These are phyloP conservation scores for Clavariopsis aquatica DNA, from an alignment of 495 filamentous ascomycete genomes.

Conservation along the genomic window DNA sequence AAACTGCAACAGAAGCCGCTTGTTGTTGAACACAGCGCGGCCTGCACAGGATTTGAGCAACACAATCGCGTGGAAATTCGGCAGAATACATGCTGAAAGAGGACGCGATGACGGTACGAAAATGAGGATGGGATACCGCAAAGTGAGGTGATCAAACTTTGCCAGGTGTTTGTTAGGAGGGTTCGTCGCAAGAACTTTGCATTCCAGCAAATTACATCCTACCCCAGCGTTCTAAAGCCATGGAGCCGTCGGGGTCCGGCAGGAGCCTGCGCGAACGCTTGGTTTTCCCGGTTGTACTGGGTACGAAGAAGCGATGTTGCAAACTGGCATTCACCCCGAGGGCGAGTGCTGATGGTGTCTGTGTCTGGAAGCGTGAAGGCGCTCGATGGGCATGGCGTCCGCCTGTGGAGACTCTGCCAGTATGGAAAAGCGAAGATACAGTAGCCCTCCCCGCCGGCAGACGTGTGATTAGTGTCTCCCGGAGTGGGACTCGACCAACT, in stretches of 20 bases:
- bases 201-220: background rate
- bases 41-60: slow-evolving; percentile 12
- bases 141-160: slow-evolving; percentile 1
- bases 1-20: slow-evolving; percentile 22
- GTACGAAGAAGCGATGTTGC: background rate
- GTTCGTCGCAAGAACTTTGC: background rate
- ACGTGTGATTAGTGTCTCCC: background rate
- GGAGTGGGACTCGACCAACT: background rate
- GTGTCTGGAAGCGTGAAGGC: too few species aligned
- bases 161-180: background rate
- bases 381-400: too few species aligned
- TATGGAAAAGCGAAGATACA: too few species aligned
- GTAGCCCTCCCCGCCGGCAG: too few species aligned
- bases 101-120: background rate
- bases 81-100: background rate
- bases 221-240: background rate
- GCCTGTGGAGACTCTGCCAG: too few species aligned
- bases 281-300: background rate
- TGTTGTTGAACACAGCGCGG: slow-evolving; percentile 9
- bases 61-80: slow-evolving; percentile 31
- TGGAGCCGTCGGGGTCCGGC: background rate
- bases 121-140: background rate
- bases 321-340: background rate
- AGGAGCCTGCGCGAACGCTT: background rate
- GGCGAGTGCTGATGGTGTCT: too few species aligned